Conservation (phyloP, 1,284 basidiomycete genomes). For the Cystobasidium pallidum region DNA sequence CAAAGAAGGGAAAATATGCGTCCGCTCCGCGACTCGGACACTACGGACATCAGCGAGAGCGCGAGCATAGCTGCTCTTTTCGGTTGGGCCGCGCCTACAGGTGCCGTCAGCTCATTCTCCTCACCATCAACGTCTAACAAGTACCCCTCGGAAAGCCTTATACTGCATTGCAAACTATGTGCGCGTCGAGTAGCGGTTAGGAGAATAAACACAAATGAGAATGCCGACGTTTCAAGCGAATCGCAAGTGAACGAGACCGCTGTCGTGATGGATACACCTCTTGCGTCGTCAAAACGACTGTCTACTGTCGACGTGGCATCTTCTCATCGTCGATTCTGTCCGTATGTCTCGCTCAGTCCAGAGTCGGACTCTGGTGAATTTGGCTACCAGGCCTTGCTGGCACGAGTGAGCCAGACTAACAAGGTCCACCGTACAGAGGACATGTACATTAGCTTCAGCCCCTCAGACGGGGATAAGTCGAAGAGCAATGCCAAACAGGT, state of each 20-base stretch:
- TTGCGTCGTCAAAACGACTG: neutral
- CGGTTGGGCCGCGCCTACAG: constrained; percentile 19
- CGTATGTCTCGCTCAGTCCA: neutral
- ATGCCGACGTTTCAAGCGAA: neutral
- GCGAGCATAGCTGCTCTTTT: constrained; percentile 3
- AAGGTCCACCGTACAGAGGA: no score
- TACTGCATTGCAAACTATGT: constrained; percentile 25
- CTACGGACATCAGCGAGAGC: neutral
- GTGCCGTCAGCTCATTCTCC: neutral
- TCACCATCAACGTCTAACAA: neutral
- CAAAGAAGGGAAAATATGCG: neutral
- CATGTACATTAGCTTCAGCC: no score
- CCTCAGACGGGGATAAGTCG: neutral
- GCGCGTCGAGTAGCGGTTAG: constrained; percentile 23
- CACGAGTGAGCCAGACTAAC: neutral
- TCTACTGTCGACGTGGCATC: constrained; percentile 1
- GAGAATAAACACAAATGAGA: neutral
- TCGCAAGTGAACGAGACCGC: neutral
- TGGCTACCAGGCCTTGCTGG: constrained; percentile 27
- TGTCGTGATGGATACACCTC: neutral
- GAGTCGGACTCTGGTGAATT: neutral
- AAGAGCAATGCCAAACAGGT: constrained; percentile 3
- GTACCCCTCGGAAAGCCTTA: neutral
- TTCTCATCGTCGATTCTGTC: constrained; percentile 25
- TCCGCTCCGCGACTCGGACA: neutral